phyloP scores from a whole-genome alignment of 169 alveolate species.

The Plasmodium sp. region DNA sequence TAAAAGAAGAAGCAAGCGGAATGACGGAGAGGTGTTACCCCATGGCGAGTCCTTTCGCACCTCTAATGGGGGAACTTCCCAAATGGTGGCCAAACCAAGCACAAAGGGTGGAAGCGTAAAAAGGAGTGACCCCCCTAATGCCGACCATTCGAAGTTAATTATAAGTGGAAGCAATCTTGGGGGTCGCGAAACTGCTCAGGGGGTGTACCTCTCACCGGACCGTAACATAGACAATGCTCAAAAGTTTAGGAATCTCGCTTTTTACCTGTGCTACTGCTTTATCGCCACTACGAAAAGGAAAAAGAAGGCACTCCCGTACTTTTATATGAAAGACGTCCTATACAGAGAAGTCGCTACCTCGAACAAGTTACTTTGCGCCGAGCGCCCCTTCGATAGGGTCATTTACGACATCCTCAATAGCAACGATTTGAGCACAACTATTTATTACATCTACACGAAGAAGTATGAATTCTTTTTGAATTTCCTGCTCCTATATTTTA shows the following conservation, averaged over 20 bases:
- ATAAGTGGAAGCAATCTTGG: background rate
- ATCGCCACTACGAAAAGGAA: background rate
- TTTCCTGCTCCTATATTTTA: conserved; percentile 36
- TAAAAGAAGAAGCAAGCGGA: background rate
- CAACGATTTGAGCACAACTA: conserved; percentile 27
- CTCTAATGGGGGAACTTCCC: background rate
- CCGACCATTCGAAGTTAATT: background rate
- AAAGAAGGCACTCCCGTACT: conserved; percentile 16
- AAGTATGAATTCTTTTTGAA: conserved; percentile 45
- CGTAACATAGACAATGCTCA: background rate
- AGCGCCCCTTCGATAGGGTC: background rate
- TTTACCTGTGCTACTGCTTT: conserved; percentile 23
- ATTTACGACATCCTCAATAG: conserved; percentile 25
- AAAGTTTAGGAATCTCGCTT: background rate
- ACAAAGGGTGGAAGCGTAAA: background rate
- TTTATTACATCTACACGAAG: conserved; percentile 51
- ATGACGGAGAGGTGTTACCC: background rate
- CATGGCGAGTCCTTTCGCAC: background rate
- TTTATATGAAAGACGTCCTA: conserved; percentile 11
- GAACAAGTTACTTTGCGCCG: background rate
- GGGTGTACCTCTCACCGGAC: background rate
- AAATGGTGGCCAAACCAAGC: background rate
- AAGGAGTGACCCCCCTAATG: background rate
- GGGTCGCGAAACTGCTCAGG: background rate
- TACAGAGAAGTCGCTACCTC: conserved; percentile 9